These are phyloP conservation scores for Lepidium sativum DNA, from an alignment of 345 rosid species.

Conservation along the genomic window DNA sequence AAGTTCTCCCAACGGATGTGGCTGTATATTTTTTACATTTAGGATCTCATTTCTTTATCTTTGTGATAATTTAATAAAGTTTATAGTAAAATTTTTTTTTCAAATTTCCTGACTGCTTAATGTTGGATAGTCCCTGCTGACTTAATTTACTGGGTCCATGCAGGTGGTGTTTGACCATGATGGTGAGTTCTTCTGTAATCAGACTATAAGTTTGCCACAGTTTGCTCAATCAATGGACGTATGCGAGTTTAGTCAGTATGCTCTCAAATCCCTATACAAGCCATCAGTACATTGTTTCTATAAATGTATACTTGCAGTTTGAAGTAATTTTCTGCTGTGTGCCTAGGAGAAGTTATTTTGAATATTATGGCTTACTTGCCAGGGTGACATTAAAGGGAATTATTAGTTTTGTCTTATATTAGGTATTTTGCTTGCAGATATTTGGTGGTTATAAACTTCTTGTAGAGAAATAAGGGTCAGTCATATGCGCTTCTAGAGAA, in stretches of 20 bases:
- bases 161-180: constrained; percentile 99
- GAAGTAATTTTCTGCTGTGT: neutral
- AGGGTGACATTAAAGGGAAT: neutral
- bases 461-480: neutral
- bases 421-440: neutral
- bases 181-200: constrained; percentile 45
- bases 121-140: neutral
- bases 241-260: neutral
- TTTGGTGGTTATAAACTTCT: neutral
- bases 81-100: neutral
- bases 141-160: constrained; percentile 17
- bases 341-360: neutral
- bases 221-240: neutral
- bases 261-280: neutral
- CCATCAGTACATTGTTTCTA: neutral
- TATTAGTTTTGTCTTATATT: neutral
- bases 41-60: constrained; percentile 1
- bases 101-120: neutral
- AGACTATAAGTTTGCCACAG: neutral
- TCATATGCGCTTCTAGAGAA: neutral
- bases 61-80: neutral
- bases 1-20: constrained; percentile 76
- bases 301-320: neutral
- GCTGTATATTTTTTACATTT: constrained; percentile 47
- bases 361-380: constrained; percentile 2